A percentile compares a stretch with the other conserved stretches of the same genome.
These are phyloP conservation scores for Filosporella fistucella DNA, from an alignment of 495 filamentous ascomycete genomes.

Conservation along the genomic window DNA sequence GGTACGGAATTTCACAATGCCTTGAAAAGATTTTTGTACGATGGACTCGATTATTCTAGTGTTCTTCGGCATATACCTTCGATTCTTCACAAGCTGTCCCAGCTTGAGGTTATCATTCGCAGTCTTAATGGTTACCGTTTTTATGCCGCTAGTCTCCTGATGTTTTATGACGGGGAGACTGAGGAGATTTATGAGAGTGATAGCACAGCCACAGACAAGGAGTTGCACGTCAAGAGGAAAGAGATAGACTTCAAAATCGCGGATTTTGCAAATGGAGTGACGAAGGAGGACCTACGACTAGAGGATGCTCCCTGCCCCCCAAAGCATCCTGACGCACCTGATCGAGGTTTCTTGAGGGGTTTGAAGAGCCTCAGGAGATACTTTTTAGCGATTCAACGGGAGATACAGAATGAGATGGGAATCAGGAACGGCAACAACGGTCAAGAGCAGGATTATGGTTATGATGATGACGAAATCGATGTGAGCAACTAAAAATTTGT, in stretches of 20 bases:
- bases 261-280: slow-evolving; percentile 97
- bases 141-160: slow-evolving; percentile 89
- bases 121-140: slow-evolving; percentile 82
- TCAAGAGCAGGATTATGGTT: background rate
- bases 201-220: slow-evolving; percentile 44
- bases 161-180: slow-evolving; percentile 83
- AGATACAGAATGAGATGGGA: slow-evolving; percentile 37
- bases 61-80: slow-evolving; percentile 80
- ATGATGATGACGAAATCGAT: slow-evolving; percentile 18
- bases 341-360: slow-evolving; percentile 85
- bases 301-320: slow-evolving; percentile 71
- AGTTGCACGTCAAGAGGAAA: slow-evolving; percentile 28
- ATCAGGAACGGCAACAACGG: slow-evolving; percentile 2
- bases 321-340: slow-evolving; percentile 70
- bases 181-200: slow-evolving; percentile 42
- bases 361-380: slow-evolving; percentile 76
- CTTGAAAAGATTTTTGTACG: slow-evolving; percentile 83
- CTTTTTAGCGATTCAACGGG: slow-evolving; percentile 82
- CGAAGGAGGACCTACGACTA: slow-evolving; percentile 67
- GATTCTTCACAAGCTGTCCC: slow-evolving; percentile 75
- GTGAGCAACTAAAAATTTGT: slow-evolving; percentile 18
- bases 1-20: slow-evolving; percentile 89
- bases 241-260: slow-evolving; percentile 93
- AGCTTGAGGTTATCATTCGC: slow-evolving; percentile 78
- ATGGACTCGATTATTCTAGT: slow-evolving; percentile 75